These are phyloP conservation scores for Wakefieldia striispora DNA, from an alignment of 768 basidiomycete species.

Conservation along the genomic window DNA sequence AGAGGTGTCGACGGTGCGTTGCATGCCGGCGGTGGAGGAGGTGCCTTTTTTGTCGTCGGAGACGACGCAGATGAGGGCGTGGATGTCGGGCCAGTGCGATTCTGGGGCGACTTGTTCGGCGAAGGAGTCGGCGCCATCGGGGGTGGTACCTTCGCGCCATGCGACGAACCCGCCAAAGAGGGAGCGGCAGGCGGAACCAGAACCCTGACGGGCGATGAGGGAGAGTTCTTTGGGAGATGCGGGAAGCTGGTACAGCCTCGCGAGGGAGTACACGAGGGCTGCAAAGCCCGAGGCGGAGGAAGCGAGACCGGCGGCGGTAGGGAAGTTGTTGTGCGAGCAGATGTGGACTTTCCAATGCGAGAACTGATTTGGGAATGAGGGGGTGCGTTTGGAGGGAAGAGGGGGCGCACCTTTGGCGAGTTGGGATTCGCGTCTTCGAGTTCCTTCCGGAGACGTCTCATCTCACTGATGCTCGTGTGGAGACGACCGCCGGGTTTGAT, in stretches of 20 bases:
- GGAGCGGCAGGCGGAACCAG: conserved; percentile 96
- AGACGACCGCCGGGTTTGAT: conserved; percentile 81
- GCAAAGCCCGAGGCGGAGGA: conserved; percentile 98
- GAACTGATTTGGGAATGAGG: conserved; percentile 13
- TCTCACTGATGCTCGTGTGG: conserved; percentile 81
- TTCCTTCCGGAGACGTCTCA: conserved; percentile 72
- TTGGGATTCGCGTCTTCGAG: conserved; percentile 70
- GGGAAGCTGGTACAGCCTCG: conserved; percentile 81
- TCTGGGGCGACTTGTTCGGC: conserved; percentile 85
- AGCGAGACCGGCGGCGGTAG: conserved; percentile 96
- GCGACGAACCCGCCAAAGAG: conserved; percentile 97
- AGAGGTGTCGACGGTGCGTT: conserved; percentile 93
- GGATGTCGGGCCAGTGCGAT: conserved; percentile 91
- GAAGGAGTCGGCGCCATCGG: conserved; percentile 80
- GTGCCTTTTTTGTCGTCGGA: conserved; percentile 96
- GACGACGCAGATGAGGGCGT: conserved; percentile 97
- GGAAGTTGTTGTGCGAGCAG: conserved; percentile 97
- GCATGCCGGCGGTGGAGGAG: conserved; percentile 94
- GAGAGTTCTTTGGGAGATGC: conserved; percentile 79
- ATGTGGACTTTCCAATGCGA: conserved; percentile 71
- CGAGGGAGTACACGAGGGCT: conserved; percentile 87
- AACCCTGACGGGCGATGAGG: conserved; percentile 94
- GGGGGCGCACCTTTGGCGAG: conserved; percentile 56
- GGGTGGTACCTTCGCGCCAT: conserved; percentile 61
- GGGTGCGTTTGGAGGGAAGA: neutral